Evolutionary conservation across 75 land plant species (phyloP).

Genomic region (Ceratopteris richardii): DNA sequence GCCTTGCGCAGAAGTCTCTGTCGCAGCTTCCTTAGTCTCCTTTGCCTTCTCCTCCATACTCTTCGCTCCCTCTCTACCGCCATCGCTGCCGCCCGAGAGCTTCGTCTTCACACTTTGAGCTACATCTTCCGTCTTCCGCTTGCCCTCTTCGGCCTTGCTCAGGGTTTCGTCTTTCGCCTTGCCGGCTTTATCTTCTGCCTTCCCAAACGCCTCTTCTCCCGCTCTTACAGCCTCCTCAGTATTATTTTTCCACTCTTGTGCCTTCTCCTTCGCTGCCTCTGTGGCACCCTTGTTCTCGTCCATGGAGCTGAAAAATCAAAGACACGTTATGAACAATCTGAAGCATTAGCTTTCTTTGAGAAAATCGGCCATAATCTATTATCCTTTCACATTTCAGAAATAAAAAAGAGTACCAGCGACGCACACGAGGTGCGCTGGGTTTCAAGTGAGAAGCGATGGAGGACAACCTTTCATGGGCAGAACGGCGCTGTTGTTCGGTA

Average conservation of each 20-base stretch:
- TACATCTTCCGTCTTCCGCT: no score
- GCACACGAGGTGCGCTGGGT: constrained; percentile 9
- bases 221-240: neutral
- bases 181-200: no score
- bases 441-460: constrained; percentile 3
- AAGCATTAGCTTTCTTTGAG: neutral
- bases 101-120: no score
- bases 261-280: constrained; percentile 1
- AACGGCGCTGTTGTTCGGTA: no score
- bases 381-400: neutral
- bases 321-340: neutral
- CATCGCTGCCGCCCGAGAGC: no score
- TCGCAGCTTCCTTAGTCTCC: no score
- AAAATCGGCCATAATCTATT: neutral
- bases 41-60: no score
- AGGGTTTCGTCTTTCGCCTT: no score
- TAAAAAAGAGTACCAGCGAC: constrained; percentile 3
- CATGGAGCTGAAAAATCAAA: neutral
- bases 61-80: no score
- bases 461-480: constrained; percentile 6
- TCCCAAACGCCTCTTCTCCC: no score
- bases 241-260: neutral
- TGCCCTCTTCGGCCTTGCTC: no score
- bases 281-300: constrained; percentile 3
- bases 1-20: no score